These are phyloP conservation scores for Hygrophoropsis aurantiaca DNA, from an alignment of 768 basidiomycete species.

Conservation along the genomic window DNA sequence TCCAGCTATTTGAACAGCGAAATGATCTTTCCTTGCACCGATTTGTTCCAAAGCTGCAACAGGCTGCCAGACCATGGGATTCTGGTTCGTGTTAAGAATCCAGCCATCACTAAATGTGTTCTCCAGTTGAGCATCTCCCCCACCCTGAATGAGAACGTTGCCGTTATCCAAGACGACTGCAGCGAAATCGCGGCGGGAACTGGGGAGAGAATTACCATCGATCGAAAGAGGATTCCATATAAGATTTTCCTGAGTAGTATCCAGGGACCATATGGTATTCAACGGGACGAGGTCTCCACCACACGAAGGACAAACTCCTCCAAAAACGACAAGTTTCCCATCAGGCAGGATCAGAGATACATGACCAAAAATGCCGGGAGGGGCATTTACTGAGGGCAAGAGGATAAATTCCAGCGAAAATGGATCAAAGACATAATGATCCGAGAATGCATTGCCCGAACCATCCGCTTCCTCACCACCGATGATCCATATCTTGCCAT, in stretches of 20 bases:
- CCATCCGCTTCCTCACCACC: constrained; percentile 86
- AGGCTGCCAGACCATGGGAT: constrained; percentile 59
- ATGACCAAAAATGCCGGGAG: constrained; percentile 74
- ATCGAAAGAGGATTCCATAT: constrained; percentile 51
- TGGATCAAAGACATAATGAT: constrained; percentile 65
- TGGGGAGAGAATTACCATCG: constrained; percentile 45
- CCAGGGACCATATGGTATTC: constrained; percentile 59
- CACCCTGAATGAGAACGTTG: constrained; percentile 76
- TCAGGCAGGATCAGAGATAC: constrained; percentile 65
- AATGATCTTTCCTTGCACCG: constrained; percentile 71
- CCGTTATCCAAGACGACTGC: constrained; percentile 48
- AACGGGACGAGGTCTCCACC: constrained; percentile 52
- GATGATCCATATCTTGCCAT: constrained; percentile 63
- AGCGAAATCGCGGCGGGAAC: constrained; percentile 64
- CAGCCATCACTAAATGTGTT: constrained; percentile 65
- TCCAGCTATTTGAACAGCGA: constrained; percentile 59
- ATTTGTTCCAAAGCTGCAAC: constrained; percentile 53
- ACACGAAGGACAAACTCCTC: constrained; percentile 60
- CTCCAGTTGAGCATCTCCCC: constrained; percentile 58
- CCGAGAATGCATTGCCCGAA: constrained; percentile 59
- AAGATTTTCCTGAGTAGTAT: constrained; percentile 47
- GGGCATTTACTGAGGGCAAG: constrained; percentile 55
- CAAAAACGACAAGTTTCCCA: constrained; percentile 71
- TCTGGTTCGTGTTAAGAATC: constrained; percentile 59
- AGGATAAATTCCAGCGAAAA: constrained; percentile 47